Conservation (phyloP, 176 grass and related monocot genomes). For the Rhynchospora breviuscula region DNA sequence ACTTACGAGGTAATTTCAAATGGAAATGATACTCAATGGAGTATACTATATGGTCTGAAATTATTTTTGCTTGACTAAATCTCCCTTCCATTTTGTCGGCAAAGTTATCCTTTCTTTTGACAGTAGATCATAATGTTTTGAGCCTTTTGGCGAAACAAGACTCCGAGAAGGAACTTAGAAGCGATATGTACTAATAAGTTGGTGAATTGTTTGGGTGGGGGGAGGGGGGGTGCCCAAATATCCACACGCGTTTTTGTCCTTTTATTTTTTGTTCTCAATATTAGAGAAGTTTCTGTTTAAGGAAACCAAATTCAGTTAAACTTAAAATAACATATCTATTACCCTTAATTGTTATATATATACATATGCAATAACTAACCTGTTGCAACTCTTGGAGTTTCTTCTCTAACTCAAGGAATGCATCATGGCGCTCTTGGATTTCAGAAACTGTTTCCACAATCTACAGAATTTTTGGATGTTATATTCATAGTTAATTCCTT, state of each 20-base stretch:
- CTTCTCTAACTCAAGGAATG: slow-evolving; percentile 40
- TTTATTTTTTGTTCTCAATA: background rate
- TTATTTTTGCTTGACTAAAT: background rate
- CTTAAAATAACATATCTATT: background rate
- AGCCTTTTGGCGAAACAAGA: background rate
- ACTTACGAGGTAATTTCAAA: background rate
- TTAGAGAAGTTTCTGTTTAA: background rate
- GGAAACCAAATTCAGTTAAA: background rate
- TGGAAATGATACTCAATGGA: background rate
- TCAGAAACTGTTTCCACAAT: slow-evolving; percentile 39
- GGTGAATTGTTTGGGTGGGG: background rate
- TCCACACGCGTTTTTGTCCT: background rate
- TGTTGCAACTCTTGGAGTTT: slow-evolving; percentile 43
- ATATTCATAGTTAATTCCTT: background rate
- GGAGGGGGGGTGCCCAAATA: background rate
- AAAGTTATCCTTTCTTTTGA: background rate
- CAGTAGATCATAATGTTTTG: background rate
- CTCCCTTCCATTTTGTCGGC: background rate
- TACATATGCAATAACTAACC: slow-evolving; percentile 1
- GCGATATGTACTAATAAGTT: background rate
- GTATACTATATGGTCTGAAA: background rate
- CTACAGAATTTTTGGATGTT: slow-evolving; percentile 15
- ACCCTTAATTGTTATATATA: background rate
- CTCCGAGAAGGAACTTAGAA: background rate
- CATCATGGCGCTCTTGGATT: slow-evolving; percentile 44